Evolutionary conservation across 768 basidiomycete genomes (phyloP).

Genomic region (Boletus rufocinnamomeus): DNA sequence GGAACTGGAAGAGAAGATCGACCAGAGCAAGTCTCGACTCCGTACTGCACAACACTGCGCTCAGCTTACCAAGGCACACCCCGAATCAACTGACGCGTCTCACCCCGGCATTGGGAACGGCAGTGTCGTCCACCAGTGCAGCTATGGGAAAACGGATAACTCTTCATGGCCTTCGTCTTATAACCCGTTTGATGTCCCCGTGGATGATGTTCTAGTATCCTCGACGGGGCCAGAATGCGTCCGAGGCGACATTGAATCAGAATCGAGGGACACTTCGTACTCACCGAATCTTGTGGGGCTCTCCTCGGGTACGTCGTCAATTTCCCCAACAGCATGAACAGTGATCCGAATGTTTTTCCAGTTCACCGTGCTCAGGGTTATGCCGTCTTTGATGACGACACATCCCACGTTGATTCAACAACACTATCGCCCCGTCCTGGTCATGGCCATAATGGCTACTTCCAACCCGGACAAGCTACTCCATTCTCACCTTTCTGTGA

Average conservation of each 20-base stretch:
- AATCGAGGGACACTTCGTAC: slow-evolving; percentile 16
- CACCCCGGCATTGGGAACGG: slow-evolving; percentile 8
- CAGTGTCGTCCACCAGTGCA: slow-evolving; percentile 6
- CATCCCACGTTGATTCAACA: slow-evolving; percentile 32
- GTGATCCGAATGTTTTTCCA: slow-evolving; percentile 14
- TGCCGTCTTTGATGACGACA: slow-evolving; percentile 43
- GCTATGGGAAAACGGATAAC: slow-evolving; percentile 19
- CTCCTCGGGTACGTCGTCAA: slow-evolving; percentile 34
- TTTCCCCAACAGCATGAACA: slow-evolving; percentile 17
- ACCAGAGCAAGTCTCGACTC: slow-evolving; percentile 62
- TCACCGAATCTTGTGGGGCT: slow-evolving; percentile 35
- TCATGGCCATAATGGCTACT: slow-evolving; percentile 17
- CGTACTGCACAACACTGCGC: slow-evolving; percentile 58
- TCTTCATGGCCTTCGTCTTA: slow-evolving; percentile 31
- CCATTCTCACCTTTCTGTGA: slow-evolving; percentile 61
- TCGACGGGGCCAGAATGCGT: slow-evolving; percentile 14
- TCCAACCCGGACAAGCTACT: slow-evolving; percentile 21
- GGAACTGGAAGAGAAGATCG: slow-evolving; percentile 72
- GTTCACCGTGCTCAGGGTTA: slow-evolving; percentile 41
- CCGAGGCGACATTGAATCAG: slow-evolving; percentile 12
- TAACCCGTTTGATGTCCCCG: slow-evolving; percentile 33
- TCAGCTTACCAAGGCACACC: slow-evolving; percentile 43
- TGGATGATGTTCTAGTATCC: slow-evolving; percentile 23
- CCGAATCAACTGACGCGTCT: slow-evolving; percentile 23
- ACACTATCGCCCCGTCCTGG: slow-evolving; percentile 13